Evolutionary conservation across 345 rosid species (phyloP).

Genomic region (Geranium brycei): DNA sequence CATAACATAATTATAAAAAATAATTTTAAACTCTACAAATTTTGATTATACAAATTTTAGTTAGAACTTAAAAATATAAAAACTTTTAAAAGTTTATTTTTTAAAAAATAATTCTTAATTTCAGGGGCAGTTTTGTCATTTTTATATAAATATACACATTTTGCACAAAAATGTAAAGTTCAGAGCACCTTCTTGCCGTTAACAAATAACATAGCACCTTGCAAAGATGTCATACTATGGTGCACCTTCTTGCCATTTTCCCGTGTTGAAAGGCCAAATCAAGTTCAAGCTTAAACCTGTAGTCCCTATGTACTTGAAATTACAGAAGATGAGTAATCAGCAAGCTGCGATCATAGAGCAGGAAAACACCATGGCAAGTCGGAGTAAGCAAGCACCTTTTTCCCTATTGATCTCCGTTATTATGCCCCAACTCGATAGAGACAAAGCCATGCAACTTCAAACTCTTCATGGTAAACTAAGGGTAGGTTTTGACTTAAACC

Average conservation of each 20-base stretch:
- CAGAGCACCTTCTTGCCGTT: too few species aligned
- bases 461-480: slow-evolving; percentile 58
- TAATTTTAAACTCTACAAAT: too few species aligned
- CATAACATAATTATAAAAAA: too few species aligned
- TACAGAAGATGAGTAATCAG: slow-evolving; percentile 59
- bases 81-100: too few species aligned
- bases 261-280: too few species aligned
- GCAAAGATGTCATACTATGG: slow-evolving; percentile 4
- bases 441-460: slow-evolving; percentile 85
- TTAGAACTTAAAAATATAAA: too few species aligned
- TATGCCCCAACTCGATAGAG: slow-evolving; percentile 72
- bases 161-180: too few species aligned
- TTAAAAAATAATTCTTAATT: too few species aligned
- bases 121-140: too few species aligned
- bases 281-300: slow-evolving; percentile 30
- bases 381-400: slow-evolving; percentile 66
- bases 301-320: slow-evolving; percentile 31
- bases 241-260: background rate
- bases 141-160: too few species aligned
- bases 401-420: slow-evolving; percentile 64
- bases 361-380: slow-evolving; percentile 28
- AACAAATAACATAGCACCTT: too few species aligned
- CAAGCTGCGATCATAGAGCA: slow-evolving; percentile 44
- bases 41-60: too few species aligned
- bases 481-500: slow-evolving; percentile 22